Evolutionary conservation across 2,329 filamentous ascomycete genomes (phyloP), one percentile per base, ranked within the genome.

Genomic region (Xylariaceae sp.): DNA sequence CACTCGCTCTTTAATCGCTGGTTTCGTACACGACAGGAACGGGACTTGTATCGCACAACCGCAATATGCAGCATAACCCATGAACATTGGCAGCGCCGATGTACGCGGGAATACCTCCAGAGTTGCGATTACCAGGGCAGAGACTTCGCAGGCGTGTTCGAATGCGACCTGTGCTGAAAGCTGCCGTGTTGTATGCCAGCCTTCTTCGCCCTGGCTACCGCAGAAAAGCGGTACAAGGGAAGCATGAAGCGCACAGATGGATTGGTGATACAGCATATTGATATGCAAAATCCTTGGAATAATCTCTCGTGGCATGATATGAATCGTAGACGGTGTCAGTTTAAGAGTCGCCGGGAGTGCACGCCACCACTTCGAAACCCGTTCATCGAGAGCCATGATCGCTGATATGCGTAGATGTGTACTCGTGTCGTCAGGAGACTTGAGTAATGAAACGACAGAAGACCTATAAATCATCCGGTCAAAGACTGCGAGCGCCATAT

Each of bases 21-120:
- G n/a, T 11, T 51, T 47, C 18, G 44, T 19, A 11, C 44, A 51
- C 48, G 39, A 44, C 40, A 47, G 35, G 31, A 45, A 50, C 9
- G 40, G 44, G 11, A 44, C 47, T 33, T 40, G 44, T 17, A 51
- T 46, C 1, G 44, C 40, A 19, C 48, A 51, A 10, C 33, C 30
- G 17, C 44, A 51, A 30, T 51, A 51, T 31, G 48, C 43, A 15
- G 43, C 43, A 45, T 38, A 45, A 3, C 43, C 43, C 31, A 38
- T 27, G 43, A 45, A 45, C 43, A 45, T 36, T 11, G 43, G 43
- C 5, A 45, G 14, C 3, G 32, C 30, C 11, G 30, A 27, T 7
- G 43, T 45, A 12, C 31, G 31, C 31, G 31, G 12, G 7, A 18
- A 27, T 3, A 18, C 39, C 11, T 45, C 39, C 3, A 50, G 44